These are phyloP conservation scores for Beauveria caledonica DNA, from an alignment of 2,329 filamentous ascomycete genomes.

Conservation along the genomic window DNA sequence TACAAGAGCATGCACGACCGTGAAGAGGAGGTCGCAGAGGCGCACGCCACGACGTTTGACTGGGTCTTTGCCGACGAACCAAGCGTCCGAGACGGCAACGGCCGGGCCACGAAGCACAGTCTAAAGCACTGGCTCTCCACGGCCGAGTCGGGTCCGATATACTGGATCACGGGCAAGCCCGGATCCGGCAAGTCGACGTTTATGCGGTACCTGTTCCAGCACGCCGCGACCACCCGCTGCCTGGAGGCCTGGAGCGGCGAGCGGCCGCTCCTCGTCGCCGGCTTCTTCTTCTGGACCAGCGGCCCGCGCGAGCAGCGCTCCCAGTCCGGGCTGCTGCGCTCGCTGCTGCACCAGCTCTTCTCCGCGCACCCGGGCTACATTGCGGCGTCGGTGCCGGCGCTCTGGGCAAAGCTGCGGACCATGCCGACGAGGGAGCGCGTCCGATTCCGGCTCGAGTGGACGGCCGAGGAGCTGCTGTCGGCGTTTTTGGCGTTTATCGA, in stretches of 20 bases:
- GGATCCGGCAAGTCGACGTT: slow-evolving; percentile 40
- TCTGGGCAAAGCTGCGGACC: slow-evolving; percentile 21
- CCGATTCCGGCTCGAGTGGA: slow-evolving; percentile 23
- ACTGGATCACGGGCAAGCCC: slow-evolving; percentile 34
- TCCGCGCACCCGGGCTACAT: slow-evolving; percentile 19
- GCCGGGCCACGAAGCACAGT: slow-evolving; percentile 7
- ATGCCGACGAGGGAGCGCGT: slow-evolving; percentile 26
- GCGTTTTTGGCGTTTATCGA: slow-evolving; percentile 19
- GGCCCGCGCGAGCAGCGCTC: slow-evolving; percentile 31
- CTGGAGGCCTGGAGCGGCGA: slow-evolving; percentile 19
- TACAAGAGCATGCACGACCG: slow-evolving; percentile 26
- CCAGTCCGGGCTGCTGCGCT: slow-evolving; percentile 27
- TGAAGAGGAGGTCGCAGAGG: slow-evolving; percentile 23
- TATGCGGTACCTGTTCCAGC: slow-evolving; percentile 29
- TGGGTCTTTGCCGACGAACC: slow-evolving; percentile 25
- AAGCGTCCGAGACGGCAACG: background rate
- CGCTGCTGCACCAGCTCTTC: slow-evolving; percentile 28
- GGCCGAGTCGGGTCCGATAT: slow-evolving; percentile 18
- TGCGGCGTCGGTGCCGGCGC: slow-evolving; percentile 18
- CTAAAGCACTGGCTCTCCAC: slow-evolving; percentile 23
- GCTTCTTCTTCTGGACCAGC: slow-evolving; percentile 39
- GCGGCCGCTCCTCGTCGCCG: slow-evolving; percentile 23
- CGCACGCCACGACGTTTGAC: slow-evolving; percentile 26
- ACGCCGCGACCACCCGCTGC: slow-evolving; percentile 13
- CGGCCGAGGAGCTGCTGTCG: slow-evolving; percentile 20